Evolutionary conservation across 2,329 filamentous ascomycete species (phyloP).

Genomic region (Penicillium carneum): DNA sequence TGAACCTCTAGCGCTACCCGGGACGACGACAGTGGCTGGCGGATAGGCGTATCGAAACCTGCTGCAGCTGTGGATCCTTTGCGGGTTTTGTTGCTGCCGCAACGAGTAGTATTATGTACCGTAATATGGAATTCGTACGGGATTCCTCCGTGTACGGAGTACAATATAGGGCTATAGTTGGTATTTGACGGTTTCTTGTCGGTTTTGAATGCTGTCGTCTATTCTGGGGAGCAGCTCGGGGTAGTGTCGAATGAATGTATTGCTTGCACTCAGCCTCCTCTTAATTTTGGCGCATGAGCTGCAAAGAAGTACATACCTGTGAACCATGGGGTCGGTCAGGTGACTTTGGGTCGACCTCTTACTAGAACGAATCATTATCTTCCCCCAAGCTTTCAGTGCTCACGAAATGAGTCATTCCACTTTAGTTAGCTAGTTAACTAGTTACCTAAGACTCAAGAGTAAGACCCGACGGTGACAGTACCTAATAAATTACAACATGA

Average conservation of each 20-base stretch:
- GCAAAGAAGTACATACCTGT: too few species aligned
- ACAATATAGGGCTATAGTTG: background rate
- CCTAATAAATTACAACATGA: background rate
- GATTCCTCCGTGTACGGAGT: background rate
- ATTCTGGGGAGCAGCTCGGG: background rate
- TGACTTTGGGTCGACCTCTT: too few species aligned
- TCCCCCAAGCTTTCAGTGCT: too few species aligned
- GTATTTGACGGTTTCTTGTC: background rate
- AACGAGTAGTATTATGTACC: constrained; percentile 1
- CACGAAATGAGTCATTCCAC: too few species aligned
- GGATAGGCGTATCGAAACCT: constrained; percentile 7
- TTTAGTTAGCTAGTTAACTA: too few species aligned
- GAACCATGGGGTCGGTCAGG: too few species aligned
- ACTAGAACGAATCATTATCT: too few species aligned
- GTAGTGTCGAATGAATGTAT: constrained; percentile 7
- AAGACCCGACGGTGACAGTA: too few species aligned
- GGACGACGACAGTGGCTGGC: background rate
- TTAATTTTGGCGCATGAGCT: background rate
- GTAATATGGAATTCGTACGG: constrained; percentile 1
- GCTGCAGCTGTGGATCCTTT: constrained; percentile 4
- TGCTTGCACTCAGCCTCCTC: constrained; percentile 8
- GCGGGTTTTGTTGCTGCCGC: constrained; percentile 11
- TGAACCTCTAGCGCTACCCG: background rate
- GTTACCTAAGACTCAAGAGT: too few species aligned
- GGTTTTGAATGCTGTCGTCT: background rate